Conservation (phyloP, 2,329 filamentous ascomycete species). For the Coniochaeta prunicola region DNA sequence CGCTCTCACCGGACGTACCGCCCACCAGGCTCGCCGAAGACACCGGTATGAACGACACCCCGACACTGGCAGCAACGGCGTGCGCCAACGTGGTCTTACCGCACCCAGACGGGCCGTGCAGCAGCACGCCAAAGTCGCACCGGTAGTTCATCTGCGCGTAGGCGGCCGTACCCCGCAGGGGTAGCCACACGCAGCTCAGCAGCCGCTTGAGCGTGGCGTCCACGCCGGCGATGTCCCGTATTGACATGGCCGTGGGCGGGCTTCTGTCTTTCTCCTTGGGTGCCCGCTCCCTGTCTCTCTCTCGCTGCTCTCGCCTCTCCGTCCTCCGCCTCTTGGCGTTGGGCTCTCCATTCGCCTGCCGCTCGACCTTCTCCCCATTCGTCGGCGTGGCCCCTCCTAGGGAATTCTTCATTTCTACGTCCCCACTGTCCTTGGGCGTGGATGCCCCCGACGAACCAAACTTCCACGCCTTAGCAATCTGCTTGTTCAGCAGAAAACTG, state of each 20-base stretch:
- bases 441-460: conserved; percentile 8
- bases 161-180: conserved; percentile 59
- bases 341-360: conserved; percentile 59
- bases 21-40: conserved; percentile 75
- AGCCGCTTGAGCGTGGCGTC: conserved; percentile 64
- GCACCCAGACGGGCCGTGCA: conserved; percentile 79
- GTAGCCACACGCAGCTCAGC: conserved; percentile 64
- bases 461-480: conserved; percentile 33
- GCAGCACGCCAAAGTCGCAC: conserved; percentile 65
- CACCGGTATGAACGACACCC: conserved; percentile 74
- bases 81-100: conserved; percentile 82
- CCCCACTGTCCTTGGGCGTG: background rate
- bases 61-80: conserved; percentile 68
- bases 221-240: conserved; percentile 70
- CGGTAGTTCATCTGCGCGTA: conserved; percentile 61
- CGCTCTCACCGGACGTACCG: conserved; percentile 83
- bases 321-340: conserved; percentile 58
- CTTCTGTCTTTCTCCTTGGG: conserved; percentile 44
- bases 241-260: conserved; percentile 58
- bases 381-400: background rate
- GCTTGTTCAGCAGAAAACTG: conserved; percentile 29
- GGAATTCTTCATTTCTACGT: background rate
- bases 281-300: background rate
- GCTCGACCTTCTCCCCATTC: conserved; percentile 25
- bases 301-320: conserved; percentile 14